These are phyloP conservation scores for Paramecium primaurelia DNA, from an alignment of 73 alveolate genomes.

Conservation along the genomic window DNA sequence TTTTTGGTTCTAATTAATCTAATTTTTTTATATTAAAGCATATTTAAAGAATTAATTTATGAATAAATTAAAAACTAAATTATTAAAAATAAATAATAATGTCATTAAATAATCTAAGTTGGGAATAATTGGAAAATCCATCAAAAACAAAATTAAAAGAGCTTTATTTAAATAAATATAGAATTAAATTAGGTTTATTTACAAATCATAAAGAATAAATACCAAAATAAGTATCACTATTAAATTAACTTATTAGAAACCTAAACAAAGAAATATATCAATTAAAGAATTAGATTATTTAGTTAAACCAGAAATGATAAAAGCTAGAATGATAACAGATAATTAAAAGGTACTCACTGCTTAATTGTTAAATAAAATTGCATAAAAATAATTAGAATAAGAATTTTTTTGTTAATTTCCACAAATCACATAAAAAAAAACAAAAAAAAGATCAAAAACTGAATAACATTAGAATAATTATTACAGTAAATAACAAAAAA, in stretches of 20 bases:
- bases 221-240: not conserved
- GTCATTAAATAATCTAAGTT: not conserved
- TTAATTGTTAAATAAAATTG: not conserved
- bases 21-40: too few relatives aligned
- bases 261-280: not conserved
- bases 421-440: not conserved
- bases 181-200: not conserved
- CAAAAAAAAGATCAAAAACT: constrained; percentile 1
- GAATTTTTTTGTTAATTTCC: not conserved
- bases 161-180: not conserved
- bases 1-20: too few relatives aligned
- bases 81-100: not conserved
- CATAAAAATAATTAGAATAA: not conserved
- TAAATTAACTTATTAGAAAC: not conserved
- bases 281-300: not conserved
- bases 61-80: not conserved
- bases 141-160: not conserved
- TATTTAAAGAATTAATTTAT: not conserved
- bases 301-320: not conserved
- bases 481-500: not conserved
- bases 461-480: not conserved
- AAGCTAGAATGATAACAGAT: not conserved
- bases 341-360: not conserved
- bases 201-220: not conserved
- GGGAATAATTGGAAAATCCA: not conserved